phyloP scores from a whole-genome alignment of 768 basidiomycete genomes.

The Mycena alexandri region DNA sequence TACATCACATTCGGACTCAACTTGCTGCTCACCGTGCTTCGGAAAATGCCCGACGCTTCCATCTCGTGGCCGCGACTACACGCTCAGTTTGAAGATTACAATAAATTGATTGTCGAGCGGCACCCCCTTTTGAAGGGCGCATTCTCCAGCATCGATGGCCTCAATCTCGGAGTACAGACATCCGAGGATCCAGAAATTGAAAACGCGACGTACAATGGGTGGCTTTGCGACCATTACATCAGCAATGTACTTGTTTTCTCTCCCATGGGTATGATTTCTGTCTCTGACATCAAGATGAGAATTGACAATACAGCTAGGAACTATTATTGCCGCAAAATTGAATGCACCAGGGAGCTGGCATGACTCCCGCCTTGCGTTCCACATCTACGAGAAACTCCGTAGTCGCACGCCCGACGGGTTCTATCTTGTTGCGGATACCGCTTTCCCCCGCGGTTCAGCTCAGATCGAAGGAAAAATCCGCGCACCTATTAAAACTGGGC shows the following conservation, averaged over 20 bases:
- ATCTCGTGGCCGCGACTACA: slow-evolving; percentile 38
- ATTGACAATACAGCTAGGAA: slow-evolving; percentile 44
- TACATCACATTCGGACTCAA: slow-evolving; percentile 45
- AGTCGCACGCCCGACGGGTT: slow-evolving; percentile 53
- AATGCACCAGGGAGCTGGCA: slow-evolving; percentile 66
- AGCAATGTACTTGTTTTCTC: slow-evolving; percentile 55
- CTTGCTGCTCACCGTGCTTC: slow-evolving; percentile 41
- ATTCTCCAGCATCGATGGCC: slow-evolving; percentile 58
- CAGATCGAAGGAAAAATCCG: slow-evolving; percentile 47
- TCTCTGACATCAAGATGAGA: neutral
- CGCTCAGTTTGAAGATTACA: slow-evolving; percentile 38
- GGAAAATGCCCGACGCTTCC: slow-evolving; percentile 39
- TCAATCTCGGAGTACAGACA: slow-evolving; percentile 52
- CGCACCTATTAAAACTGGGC: slow-evolving; percentile 45
- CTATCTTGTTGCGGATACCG: slow-evolving; percentile 60
- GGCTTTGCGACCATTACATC: slow-evolving; percentile 54
- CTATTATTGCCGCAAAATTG: slow-evolving; percentile 48
- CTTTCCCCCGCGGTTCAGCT: slow-evolving; percentile 54
- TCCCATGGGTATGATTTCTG: slow-evolving; percentile 43
- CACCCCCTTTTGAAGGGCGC: slow-evolving; percentile 50
- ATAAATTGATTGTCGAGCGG: slow-evolving; percentile 27
- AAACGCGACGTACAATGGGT: slow-evolving; percentile 43
- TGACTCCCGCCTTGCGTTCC: slow-evolving; percentile 55
- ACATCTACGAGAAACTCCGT: slow-evolving; percentile 52
- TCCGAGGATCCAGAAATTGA: slow-evolving; percentile 56